Percentiles rank a stretch among this genome's conserved stretches.
Conservation (phyloP, 2,329 filamentous ascomycete species). For the Salinomyces thailandicus region DNA sequence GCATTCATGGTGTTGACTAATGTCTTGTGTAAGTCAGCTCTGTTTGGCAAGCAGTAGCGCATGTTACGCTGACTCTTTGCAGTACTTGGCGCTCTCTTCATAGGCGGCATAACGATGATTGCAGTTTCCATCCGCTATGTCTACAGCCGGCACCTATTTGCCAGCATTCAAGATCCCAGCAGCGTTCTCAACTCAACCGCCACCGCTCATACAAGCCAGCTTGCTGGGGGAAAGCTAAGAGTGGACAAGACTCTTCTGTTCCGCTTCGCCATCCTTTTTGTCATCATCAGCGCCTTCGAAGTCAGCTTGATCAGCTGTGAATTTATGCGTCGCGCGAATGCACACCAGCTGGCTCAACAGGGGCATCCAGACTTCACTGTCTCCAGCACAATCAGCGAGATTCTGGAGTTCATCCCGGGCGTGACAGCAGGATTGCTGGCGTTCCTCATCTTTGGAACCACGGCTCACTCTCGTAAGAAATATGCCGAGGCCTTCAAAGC, state of each 20-base stretch:
- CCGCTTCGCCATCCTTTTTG: slow-evolving; percentile 4
- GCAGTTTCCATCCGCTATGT: slow-evolving; percentile 1
- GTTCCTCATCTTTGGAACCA: slow-evolving; percentile 6
- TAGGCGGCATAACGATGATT: slow-evolving; percentile 3
- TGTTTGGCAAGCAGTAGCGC: no score
- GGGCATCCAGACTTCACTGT: slow-evolving; percentile 2
- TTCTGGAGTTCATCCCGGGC: slow-evolving; percentile 4
- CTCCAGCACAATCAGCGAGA: neutral
- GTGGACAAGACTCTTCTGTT: slow-evolving; percentile 5
- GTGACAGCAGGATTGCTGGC: slow-evolving; percentile 3
- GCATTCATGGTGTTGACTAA: slow-evolving; percentile 1
- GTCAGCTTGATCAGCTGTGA: slow-evolving; percentile 3
- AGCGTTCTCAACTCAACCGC: neutral
- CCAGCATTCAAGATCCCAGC: slow-evolving; percentile 1
- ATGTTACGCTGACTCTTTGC: neutral
- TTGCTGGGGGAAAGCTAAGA: neutral
- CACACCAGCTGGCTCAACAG: neutral
- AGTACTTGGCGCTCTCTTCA: slow-evolving; percentile 4
- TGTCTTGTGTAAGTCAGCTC: slow-evolving; percentile 1
- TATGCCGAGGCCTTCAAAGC: neutral
- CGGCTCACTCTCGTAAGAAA: slow-evolving; percentile 2
- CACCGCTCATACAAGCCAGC: neutral
- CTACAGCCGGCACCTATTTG: slow-evolving; percentile 1
- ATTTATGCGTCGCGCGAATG: neutral
- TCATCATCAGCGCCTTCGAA: slow-evolving; percentile 3